Evolutionary conservation across 768 basidiomycete genomes (phyloP).

Genomic region (Dacryopinax spathularia): DNA sequence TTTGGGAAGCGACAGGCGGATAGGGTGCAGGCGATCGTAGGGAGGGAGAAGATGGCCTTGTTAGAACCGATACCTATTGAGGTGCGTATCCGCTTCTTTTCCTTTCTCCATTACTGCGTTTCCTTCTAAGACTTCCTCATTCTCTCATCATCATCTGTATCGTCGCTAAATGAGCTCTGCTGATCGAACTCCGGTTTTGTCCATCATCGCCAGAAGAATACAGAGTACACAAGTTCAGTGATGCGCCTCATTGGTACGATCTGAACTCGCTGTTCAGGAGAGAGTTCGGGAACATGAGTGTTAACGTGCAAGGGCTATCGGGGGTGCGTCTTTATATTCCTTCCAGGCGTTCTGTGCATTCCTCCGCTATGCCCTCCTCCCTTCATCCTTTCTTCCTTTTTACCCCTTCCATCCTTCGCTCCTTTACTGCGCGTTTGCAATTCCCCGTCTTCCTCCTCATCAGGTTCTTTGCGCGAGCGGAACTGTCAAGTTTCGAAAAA

Average conservation of each 20-base stretch:
- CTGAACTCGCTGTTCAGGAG: conserved; percentile 76
- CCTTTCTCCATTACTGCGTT: no score
- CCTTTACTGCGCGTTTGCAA: no score
- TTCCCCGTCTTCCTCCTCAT: no score
- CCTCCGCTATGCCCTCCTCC: background rate
- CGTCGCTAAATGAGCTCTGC: background rate
- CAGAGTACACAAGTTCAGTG: conserved; percentile 50
- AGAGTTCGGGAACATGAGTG: conserved; percentile 67
- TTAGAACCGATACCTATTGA: conserved; percentile 89
- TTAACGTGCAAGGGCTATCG: conserved; percentile 86
- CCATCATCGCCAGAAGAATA: conserved; percentile 56
- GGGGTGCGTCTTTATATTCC: conserved; percentile 35
- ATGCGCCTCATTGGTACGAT: conserved; percentile 80
- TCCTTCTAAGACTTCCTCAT: no score
- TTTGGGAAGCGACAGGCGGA: conserved; percentile 56
- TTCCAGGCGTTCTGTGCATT: background rate
- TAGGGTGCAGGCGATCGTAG: conserved; percentile 36
- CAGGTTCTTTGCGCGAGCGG: no score
- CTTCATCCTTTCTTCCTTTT: conserved; percentile 12
- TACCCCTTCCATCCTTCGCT: no score
- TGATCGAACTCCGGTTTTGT: conserved; percentile 54
- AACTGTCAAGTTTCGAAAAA: no score
- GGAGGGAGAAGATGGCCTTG: conserved; percentile 49
- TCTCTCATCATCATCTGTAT: no score
- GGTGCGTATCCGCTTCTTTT: conserved; percentile 28